Conservation (phyloP, 1,284 basidiomycete species). For the Austropuccinia psidii region DNA sequence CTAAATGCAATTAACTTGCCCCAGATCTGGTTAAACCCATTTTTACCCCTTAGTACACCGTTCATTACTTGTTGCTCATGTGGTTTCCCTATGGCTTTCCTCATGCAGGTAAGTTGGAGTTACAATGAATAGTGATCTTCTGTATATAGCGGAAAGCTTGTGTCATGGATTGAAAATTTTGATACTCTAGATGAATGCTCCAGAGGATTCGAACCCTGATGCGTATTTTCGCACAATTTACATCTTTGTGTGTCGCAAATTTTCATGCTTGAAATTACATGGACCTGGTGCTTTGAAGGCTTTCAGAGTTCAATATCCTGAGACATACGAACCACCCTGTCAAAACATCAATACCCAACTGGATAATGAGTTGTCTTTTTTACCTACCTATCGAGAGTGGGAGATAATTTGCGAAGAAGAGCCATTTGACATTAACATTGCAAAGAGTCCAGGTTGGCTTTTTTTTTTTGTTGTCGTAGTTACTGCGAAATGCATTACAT, state of each 20-base stretch:
- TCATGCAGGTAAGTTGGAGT: conserved; percentile 14
- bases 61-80: conserved; percentile 8
- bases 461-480: too few species aligned
- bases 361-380: background rate
- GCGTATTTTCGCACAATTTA: conserved; percentile 35
- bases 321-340: background rate
- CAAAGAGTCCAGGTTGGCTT: background rate
- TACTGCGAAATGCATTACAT: too few species aligned
- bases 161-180: background rate
- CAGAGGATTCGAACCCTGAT: conserved; percentile 28
- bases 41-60: background rate
- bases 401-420: conserved; percentile 35
- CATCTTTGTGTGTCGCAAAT: conserved; percentile 27
- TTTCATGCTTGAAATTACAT: background rate
- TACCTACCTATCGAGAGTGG: conserved; percentile 16
- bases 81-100: conserved; percentile 20
- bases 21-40: conserved; percentile 36
- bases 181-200: conserved; percentile 26
- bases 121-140: background rate
- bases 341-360: background rate
- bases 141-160: background rate
- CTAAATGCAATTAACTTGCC: background rate
- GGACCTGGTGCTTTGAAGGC: conserved; percentile 5
- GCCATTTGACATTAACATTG: too few species aligned
- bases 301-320: conserved; percentile 20